A percentile compares a stretch with the other conserved stretches of the same genome.
These are phyloP conservation scores for Brassica carinata DNA, from an alignment of 345 rosid species.

Conservation along the genomic window DNA sequence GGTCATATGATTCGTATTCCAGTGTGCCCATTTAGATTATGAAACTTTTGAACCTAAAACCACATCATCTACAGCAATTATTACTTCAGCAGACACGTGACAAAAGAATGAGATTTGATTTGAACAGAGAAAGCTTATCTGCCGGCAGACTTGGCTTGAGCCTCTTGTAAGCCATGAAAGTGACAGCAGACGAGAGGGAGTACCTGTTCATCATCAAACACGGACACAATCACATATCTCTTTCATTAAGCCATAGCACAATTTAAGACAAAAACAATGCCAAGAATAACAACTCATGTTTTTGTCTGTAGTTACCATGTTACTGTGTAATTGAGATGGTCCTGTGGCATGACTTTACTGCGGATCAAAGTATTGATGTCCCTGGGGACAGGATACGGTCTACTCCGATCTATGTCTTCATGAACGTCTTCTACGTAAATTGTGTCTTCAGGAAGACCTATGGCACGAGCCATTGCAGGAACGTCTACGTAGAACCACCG, in stretches of 20 bases:
- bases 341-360: constrained; percentile 98
- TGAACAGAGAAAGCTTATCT: constrained; percentile 42
- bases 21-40: background rate
- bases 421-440: constrained; percentile 73
- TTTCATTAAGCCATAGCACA: background rate
- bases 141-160: constrained; percentile 48
- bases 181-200: constrained; percentile 88
- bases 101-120: constrained; percentile 21
- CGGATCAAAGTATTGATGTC: constrained; percentile 76
- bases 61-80: constrained; percentile 5
- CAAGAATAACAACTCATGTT: background rate
- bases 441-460: constrained; percentile 69
- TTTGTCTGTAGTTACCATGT: constrained; percentile 65
- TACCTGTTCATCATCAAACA: constrained; percentile 55
- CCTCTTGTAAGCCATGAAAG: constrained; percentile 90
- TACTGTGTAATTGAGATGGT: constrained; percentile 83
- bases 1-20: background rate
- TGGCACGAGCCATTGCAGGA: constrained; percentile 67
- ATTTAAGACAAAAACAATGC: background rate
- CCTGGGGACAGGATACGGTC: constrained; percentile 89
- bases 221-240: constrained; percentile 8
- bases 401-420: constrained; percentile 66
- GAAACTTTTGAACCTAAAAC: constrained; percentile 8
- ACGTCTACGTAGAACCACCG: constrained; percentile 95
- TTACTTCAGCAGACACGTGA: constrained; percentile 20